phyloP scores from a whole-genome alignment of 192 early-diverging fungal genomes.

The Entomortierella chlamydospora region DNA sequence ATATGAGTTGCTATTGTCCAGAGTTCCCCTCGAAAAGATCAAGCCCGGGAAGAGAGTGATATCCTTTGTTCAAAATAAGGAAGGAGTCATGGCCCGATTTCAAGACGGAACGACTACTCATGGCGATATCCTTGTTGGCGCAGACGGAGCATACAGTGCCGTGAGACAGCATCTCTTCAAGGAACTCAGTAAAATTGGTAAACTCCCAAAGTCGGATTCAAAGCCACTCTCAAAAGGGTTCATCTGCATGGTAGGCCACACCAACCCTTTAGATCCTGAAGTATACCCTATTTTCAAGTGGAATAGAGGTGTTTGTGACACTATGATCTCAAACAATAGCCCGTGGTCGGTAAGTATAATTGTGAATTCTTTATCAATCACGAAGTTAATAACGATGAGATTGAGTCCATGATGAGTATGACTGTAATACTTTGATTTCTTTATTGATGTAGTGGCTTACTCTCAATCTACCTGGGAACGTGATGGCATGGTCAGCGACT shows the following conservation, averaged over 20 bases:
- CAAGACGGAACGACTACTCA: conserved; percentile 4
- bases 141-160: conserved; percentile 23
- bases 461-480: not conserved
- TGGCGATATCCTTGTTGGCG: conserved; percentile 30
- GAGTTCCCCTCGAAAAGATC: conserved; percentile 20
- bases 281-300: no score
- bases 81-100: conserved; percentile 14
- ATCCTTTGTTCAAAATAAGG: conserved; percentile 8
- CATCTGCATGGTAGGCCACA: conserved; percentile 20
- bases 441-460: not conserved
- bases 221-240: conserved; percentile 12
- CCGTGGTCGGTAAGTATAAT: no score
- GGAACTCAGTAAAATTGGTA: not conserved
- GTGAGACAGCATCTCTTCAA: conserved; percentile 18
- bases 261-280: conserved; percentile 7
- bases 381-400: no score
- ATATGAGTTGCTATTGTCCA: conserved; percentile 19
- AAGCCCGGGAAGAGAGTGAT: conserved; percentile 24
- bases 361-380: no score
- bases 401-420: not conserved
- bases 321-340: no score
- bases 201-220: conserved; percentile 16
- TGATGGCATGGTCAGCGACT: not conserved
- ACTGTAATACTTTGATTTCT: no score
- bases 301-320: no score